Base-by-base conservation (phyloP, 1,284 basidiomycete genomes). In the Tetrapyrgos nigripes region DNA sequence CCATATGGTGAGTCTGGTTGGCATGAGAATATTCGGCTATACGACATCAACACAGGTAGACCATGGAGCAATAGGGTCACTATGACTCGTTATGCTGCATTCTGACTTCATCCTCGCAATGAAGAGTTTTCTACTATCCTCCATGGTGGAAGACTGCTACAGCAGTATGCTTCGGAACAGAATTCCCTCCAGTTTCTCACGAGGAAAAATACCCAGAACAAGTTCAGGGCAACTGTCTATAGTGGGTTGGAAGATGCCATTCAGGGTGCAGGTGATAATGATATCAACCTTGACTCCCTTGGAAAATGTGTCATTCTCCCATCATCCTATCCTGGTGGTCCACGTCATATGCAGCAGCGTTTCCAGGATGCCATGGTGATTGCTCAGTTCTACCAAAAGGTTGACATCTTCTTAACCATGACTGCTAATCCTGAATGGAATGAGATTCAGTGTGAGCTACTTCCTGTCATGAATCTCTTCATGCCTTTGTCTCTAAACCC, bases 341-440 rank as follows among this genome's bases (percentile, higher is more conserved):
- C 77, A 24, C 61, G 74, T 0, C 63, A 78, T 31, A 80, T 83
- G 79, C 58, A 70, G 1, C 75, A 82, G 55, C 59, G 66, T 0
- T 78, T 72, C 53, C 80, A 83, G 50, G 80, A 84, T 62, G 66
- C 79, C 0, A 73, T 83, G 67, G 79, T 79, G 0, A 68, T 82
- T 26, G 72, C 72, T 3, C 64, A 73, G 0, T 60, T 67, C 29
- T 76, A 66, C 46, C 58, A 65, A 1, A 70, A 73, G 13, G 70
- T 76, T 4, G 76, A 80, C 58, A 62, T 82, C 6, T 82, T 83
- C 61, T 65, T 83, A 2, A 84, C 81, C 0, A 73, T 81, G 59
- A 84, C 81, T 5, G 71, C 74, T 4, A 84, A 84, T 70, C 77
- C 76, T 0, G 59, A 67, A 0, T 84, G 80, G 81, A 61, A 63